Evolutionary conservation across 805 yeast species (phyloP), one percentile per base, ranked within the genome.

Genomic region (Wickerhamomyces alni): DNA sequence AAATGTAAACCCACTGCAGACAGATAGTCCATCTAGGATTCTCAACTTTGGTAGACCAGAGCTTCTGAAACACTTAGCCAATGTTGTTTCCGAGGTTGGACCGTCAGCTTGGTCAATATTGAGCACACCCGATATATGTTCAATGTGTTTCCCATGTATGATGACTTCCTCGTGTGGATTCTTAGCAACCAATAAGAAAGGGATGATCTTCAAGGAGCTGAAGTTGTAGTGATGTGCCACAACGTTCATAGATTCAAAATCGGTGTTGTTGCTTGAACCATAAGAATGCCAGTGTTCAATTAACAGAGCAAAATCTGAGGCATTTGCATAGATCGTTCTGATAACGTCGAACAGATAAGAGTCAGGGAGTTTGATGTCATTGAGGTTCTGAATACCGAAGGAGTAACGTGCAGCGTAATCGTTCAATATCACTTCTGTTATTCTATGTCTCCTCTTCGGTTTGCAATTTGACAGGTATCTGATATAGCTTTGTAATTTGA

Each of bases 291-390:
- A 29, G 7, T 21, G 35, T 12, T 32, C 38, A 4, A 37, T 27
- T 7, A 41, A 17, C 8, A 41, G 11, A 3, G 37, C 44, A 10
- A 37, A 16, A 41, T 41, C 44, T 13, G 44, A 33, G 2, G 16
- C 40, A 27, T 41, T 29, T n/a, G 36, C 17, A 30, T 30, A 41
- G 5, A 41, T 37, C 5, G 41, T 37, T 27, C 41, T 25, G 3
- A 28, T 31, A 4, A 38, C 37, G 7, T 35, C 34, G 33, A 17
- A 34, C 11, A 37, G 12, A 18, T 37, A 41, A 16, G 35, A 32
- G 18, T 26, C 19, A 34, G 21, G 21, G 3, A 18, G 22, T 31
- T 32, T n/a, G 19, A 37, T 17, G 13, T 34, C 32, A 5, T 31
- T 27, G n/a, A 37, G 13, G 28, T 41, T 33, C 4, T 33, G 30